Base-by-base conservation (phyloP, 2,329 filamentous ascomycete species). In the Acephala macrosclerotiorum region DNA sequence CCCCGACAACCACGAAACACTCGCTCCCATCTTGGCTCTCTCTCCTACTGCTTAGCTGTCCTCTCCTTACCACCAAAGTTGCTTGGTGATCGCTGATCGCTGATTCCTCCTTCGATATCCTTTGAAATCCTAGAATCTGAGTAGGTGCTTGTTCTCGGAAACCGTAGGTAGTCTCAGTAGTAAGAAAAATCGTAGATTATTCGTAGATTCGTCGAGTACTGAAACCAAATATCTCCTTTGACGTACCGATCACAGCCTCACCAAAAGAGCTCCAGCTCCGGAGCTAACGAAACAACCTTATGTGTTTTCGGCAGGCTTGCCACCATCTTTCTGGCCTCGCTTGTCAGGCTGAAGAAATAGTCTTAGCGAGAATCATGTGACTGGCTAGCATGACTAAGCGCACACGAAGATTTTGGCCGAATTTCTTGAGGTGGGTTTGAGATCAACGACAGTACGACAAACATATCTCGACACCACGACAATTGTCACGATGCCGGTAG, bases 1-100 rank as follows among this genome's bases (percentile, higher is more conserved):
- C 79, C 82, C 81, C 61, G 91, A 92, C 75, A 93, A 83, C 87
- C 88, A 90, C 78, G 88, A 90, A 78, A 90, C 82, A 74, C 84
- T 84, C 71, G 85, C 83, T 75, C 88, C 88, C 88, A 90, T 90
- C 65, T 79, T 86, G 80, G 66, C 63, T 60, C 49, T 53, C 49
- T 29, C 49, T 26, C 22, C 8, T 25, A 16, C 49, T 53, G 49
- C 49, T 53, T 53, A 26, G 60, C 60, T 69, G 67, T 72, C 66
- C 66, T 71, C 66, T 68, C 47, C 65, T 62, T 25, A 55, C 62
- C 53, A 58, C 60, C 45, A 55, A 53, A 35, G 47, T 16, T 58
- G 45, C n/a, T 61, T 38, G 45, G 40, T 67, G 59, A 33, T n/a
- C 25, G 53, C 14, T 64, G 56, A 38, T 62, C 36, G 45, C 53